A percentile compares a stretch with the other conserved stretches of the same genome.
phyloP scores from a whole-genome alignment of 805 yeast genomes.

The Suhomyces xylopsoci region DNA sequence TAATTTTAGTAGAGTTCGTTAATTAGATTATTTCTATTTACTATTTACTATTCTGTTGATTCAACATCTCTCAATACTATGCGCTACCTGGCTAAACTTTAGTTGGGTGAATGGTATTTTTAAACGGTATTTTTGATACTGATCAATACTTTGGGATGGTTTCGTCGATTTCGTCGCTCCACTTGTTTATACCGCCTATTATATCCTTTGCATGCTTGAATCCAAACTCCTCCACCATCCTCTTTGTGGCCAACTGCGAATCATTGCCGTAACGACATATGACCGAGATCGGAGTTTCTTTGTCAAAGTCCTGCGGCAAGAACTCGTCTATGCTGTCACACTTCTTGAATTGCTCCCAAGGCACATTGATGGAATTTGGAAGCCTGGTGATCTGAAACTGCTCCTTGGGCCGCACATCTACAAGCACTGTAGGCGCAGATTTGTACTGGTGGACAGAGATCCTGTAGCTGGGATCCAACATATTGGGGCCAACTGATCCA shows the following conservation, averaged over 20 bases:
- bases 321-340: slow-evolving; percentile 17
- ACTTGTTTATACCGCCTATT: slow-evolving; percentile 70
- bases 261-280: slow-evolving; percentile 91
- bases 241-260: slow-evolving; percentile 70
- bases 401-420: slow-evolving; percentile 78
- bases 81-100: no score
- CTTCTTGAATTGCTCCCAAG: slow-evolving; percentile 47
- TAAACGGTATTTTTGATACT: no score
- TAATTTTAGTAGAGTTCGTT: no score
- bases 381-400: slow-evolving; percentile 70
- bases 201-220: slow-evolving; percentile 58
- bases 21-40: no score
- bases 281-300: slow-evolving; percentile 43
- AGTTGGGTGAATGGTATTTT: no score
- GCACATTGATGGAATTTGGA: slow-evolving; percentile 58
- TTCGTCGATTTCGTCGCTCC: slow-evolving; percentile 62
- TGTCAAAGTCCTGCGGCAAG: slow-evolving; percentile 16
- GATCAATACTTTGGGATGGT: slow-evolving; percentile 63
- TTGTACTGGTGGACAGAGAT: slow-evolving; percentile 41
- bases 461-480: slow-evolving; percentile 44
- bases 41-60: no score
- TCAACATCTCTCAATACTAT: no score
- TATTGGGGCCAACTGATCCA: slow-evolving; percentile 53
- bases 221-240: slow-evolving; percentile 48
- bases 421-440: slow-evolving; percentile 30